phyloP scores from a whole-genome alignment of 2,329 filamentous ascomycete genomes.

The Aureobasidium mangrovei region DNA sequence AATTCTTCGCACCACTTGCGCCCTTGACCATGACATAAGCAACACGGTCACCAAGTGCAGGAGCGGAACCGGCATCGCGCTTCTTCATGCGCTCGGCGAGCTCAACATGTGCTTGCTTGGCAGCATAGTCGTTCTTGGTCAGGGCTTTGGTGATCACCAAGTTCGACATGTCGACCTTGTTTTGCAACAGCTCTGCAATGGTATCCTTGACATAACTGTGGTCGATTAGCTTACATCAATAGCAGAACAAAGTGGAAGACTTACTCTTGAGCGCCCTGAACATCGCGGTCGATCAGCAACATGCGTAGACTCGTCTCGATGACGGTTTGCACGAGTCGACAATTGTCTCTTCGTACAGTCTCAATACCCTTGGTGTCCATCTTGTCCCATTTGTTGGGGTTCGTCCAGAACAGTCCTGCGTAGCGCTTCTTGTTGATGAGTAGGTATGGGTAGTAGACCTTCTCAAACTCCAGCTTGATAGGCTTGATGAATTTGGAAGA shows the following conservation, averaged over 20 bases:
- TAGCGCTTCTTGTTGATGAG: conserved; percentile 99
- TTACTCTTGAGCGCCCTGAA: conserved; percentile 86
- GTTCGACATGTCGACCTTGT: conserved; percentile 98
- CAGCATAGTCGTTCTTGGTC: conserved; percentile 79
- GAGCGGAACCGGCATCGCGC: conserved; percentile 88
- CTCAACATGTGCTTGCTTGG: conserved; percentile 93
- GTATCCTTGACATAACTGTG: conserved; percentile 87
- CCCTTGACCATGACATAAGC: conserved; percentile 98
- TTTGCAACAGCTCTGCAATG: conserved; percentile 89
- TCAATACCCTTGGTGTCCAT: conserved; percentile 99
- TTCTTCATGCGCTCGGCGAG: conserved; percentile 95
- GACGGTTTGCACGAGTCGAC: conserved; percentile 86
- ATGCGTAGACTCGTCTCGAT: conserved; percentile 95
- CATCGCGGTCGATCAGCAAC: conserved; percentile 88
- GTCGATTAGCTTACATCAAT: conserved; percentile 26
- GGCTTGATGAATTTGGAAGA: conserved; percentile 90
- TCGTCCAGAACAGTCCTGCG: conserved; percentile 96
- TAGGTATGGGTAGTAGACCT: conserved; percentile 95
- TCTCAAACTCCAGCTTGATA: conserved; percentile 98
- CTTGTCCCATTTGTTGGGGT: conserved; percentile 89
- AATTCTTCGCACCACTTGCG: conserved; percentile 81
- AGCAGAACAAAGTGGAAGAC: conserved; percentile 28
- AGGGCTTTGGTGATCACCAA: conserved; percentile 97
- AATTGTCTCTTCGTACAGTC: conserved; percentile 95
- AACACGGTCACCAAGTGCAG: conserved; percentile 86